Evolutionary conservation across 1,139 yeast genomes (phyloP), one percentile per base, ranked within the genome.

Genomic region (Trichomonascaceae sp.): DNA sequence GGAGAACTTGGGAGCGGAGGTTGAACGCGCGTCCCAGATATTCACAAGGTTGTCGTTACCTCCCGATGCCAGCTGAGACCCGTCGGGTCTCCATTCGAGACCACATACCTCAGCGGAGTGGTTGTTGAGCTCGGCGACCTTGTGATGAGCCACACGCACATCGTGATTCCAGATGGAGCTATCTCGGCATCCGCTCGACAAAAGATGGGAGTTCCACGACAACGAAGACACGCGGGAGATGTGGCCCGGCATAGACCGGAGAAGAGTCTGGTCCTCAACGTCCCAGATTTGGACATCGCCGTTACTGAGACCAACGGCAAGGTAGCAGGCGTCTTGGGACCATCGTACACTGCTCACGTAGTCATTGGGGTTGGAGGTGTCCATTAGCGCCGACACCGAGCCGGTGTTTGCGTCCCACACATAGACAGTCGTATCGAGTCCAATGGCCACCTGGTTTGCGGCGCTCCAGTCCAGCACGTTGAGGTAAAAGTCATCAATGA

Each of bases 91-190:
- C 73, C 93, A 89, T 45, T 79, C 80, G 26, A 89, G 64, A 1
- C 98, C 98, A 60, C 98, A 89, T 18, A 89, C 77, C 58, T 89
- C 98, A 3, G 93, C 95, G 38, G 69, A 62, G 52, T 89, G 98
- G 39, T 72, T 67, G 38, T 65, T 67, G 53, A 73, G 65, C 33
- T 67, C 68, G 9, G 69, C 51, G 1, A 77, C 74, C 29, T 79
- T 65, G 58, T 89, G 97, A 37, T 74, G 65, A 25, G 92, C 80
- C 11, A 84, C 63, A 44, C 99, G 69, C n/a, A 92, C 96, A 54
- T 92, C 99, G 45, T 89, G 85, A 52, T 85, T 80, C 60, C 78
- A 78, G 31, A 92, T 72, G 40, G 74, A 72, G 1, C 98, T 98
- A 34, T 78, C 69, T 41, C 92, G 69, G 18, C 84, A 71, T 2